Evolutionary conservation across 148 eudicot genomes (phyloP).

Genomic region (Spergularia marina): DNA sequence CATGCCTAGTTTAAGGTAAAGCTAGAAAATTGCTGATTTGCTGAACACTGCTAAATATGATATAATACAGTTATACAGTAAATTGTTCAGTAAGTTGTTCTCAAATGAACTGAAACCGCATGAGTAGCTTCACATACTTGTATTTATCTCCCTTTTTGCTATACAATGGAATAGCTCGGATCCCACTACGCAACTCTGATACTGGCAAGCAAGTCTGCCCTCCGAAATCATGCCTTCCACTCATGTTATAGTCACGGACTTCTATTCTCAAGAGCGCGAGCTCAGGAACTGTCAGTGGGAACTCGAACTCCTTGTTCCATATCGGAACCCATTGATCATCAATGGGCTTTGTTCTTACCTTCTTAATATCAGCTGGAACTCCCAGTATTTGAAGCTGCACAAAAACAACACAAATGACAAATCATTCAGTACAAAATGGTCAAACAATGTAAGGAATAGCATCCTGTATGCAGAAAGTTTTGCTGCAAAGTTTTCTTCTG

Average conservation of each 20-base stretch:
- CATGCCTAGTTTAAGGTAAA: too few species aligned
- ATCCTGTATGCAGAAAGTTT: background rate
- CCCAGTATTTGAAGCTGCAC: conserved; percentile 60
- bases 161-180: conserved; percentile 55
- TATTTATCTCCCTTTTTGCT: conserved; percentile 42
- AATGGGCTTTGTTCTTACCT: conserved; percentile 34
- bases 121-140: conserved; percentile 45
- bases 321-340: conserved; percentile 61
- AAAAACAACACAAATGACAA: background rate
- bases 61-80: too few species aligned
- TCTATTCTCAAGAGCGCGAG: conserved; percentile 53
- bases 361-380: conserved; percentile 43
- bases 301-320: conserved; percentile 60
- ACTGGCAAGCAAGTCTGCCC: conserved; percentile 66
- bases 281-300: conserved; percentile 53
- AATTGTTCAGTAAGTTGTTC: too few species aligned
- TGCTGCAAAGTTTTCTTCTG: background rate
- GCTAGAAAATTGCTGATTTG: too few species aligned
- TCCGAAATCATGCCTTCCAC: conserved; percentile 45
- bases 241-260: conserved; percentile 43
- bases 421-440: background rate
- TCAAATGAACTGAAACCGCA: conserved; percentile 33
- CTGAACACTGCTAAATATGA: too few species aligned
- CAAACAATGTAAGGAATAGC: background rate
- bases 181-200: conserved; percentile 48